Conservation (phyloP, 1,139 yeast genomes). For the Maudiozyma humilis region DNA sequence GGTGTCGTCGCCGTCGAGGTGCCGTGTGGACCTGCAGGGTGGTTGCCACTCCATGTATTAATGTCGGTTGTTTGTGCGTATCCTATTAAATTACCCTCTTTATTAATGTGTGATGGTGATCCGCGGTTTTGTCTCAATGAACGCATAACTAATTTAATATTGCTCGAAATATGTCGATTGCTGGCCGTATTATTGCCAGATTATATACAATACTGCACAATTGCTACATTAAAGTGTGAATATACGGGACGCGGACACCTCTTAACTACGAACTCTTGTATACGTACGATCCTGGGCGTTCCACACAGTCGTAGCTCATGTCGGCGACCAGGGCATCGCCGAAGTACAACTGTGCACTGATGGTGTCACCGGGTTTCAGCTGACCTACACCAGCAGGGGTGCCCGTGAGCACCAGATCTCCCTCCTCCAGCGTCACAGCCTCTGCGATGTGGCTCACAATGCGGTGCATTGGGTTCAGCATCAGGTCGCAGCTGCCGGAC, state of each 20-base stretch:
- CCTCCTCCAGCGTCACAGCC: constrained; percentile 83
- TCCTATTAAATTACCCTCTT: too few relatives aligned
- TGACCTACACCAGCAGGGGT: constrained; percentile 98
- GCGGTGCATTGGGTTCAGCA: constrained; percentile 82
- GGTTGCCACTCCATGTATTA: too few relatives aligned
- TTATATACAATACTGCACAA: too few relatives aligned
- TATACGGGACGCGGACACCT: too few relatives aligned
- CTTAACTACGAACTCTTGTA: background rate
- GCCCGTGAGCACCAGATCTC: constrained; percentile 87
- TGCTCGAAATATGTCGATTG: too few relatives aligned
- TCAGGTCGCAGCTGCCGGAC: constrained; percentile 68
- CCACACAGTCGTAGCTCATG: constrained; percentile 47
- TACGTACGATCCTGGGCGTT: constrained; percentile 51
- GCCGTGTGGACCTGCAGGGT: background rate
- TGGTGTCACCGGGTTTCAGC: constrained; percentile 65
- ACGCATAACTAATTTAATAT: too few relatives aligned
- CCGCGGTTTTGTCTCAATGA: too few relatives aligned
- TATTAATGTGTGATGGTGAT: too few relatives aligned
- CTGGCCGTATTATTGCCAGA: too few relatives aligned
- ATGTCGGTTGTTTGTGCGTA: too few relatives aligned
- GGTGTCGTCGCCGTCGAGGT: background rate
- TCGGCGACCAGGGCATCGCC: constrained; percentile 50
- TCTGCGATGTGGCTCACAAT: constrained; percentile 74
- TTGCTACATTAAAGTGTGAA: too few relatives aligned
- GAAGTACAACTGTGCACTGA: constrained; percentile 53